Percentiles rank a stretch among this genome's conserved stretches.
Evolutionary conservation across 2,329 filamentous ascomycete genomes (phyloP).

Genomic region (Camillea tinctor): DNA sequence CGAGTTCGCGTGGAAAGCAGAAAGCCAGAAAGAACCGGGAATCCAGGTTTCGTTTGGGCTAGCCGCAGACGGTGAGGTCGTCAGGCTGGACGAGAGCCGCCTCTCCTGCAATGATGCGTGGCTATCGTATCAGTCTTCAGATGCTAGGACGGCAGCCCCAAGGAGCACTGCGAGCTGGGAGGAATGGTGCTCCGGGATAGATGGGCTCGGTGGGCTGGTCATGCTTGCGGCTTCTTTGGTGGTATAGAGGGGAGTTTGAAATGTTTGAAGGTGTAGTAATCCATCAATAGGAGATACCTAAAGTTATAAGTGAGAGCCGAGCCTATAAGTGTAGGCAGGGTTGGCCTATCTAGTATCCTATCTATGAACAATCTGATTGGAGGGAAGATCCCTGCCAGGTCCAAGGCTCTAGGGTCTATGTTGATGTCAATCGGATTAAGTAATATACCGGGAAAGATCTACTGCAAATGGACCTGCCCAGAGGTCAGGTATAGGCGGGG

Average conservation of each 20-base stretch:
- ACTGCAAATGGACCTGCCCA: no score
- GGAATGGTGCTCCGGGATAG: conserved; percentile 46
- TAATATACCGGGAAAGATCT: no score
- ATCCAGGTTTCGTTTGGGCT: conserved; percentile 29
- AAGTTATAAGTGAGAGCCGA: no score
- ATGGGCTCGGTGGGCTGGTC: conserved; percentile 43
- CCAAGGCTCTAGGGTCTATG: no score
- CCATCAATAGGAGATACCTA: no score
- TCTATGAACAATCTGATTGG: no score
- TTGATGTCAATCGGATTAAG: no score
- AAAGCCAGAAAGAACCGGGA: conserved; percentile 26
- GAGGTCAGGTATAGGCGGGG: no score
- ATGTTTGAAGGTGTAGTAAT: no score
- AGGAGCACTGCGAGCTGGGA: conserved; percentile 36
- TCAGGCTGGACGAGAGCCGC: conserved; percentile 28
- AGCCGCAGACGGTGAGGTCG: conserved; percentile 33
- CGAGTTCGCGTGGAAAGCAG: conserved; percentile 34
- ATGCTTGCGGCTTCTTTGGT: conserved; percentile 42
- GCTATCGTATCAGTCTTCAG: conserved; percentile 12
- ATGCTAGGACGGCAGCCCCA: conserved; percentile 9
- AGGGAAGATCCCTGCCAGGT: no score
- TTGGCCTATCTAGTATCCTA: no score
- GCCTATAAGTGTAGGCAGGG: no score
- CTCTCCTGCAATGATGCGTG: conserved; percentile 25
- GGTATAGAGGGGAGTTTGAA: neutral